Evolutionary conservation across 495 filamentous ascomycete genomes (phyloP).

Genomic region (Aspergillus conjunctus): DNA sequence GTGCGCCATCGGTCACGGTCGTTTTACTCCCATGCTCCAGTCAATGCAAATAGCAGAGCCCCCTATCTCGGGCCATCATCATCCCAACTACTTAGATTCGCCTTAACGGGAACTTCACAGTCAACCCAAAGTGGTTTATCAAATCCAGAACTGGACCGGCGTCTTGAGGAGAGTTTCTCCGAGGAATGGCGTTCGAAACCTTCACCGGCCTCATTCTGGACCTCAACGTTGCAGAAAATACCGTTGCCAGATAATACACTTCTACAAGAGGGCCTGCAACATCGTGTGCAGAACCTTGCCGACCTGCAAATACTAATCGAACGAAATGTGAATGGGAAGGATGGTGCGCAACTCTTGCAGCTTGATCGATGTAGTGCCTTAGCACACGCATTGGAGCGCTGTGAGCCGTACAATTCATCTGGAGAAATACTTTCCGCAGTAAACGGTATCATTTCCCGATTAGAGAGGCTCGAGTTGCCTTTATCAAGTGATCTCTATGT

Average conservation of each 20-base stretch:
- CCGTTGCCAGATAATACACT: background rate
- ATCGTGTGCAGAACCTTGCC: slow-evolving; percentile 14
- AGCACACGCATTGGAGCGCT: slow-evolving; percentile 17
- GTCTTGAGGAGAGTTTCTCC: slow-evolving; percentile 25
- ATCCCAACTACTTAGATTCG: slow-evolving; percentile 37
- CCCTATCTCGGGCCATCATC: slow-evolving; percentile 27
- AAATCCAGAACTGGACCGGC: slow-evolving; percentile 9
- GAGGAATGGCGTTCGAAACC: slow-evolving; percentile 30
- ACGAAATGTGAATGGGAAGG: slow-evolving; percentile 21
- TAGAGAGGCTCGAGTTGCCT: slow-evolving; percentile 19
- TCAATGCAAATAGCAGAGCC: slow-evolving; percentile 5
- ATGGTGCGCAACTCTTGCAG: slow-evolving; percentile 18
- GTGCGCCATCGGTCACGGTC: slow-evolving; percentile 15
- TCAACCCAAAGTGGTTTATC: background rate
- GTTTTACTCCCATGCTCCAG: slow-evolving; percentile 13
- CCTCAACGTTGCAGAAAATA: background rate
- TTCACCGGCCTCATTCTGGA: slow-evolving; percentile 29
- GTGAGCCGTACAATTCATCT: slow-evolving; percentile 24
- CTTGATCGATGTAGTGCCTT: background rate
- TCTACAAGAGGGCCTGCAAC: background rate
- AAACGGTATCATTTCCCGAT: slow-evolving; percentile 33
- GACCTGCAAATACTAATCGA: slow-evolving; percentile 26
- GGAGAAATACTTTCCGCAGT: slow-evolving; percentile 34
- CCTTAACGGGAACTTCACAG: slow-evolving; percentile 28
- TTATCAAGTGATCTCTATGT: slow-evolving; percentile 17